A percentile compares a stretch with the other conserved stretches of the same genome.
Conservation (phyloP, 495 filamentous ascomycete genomes). For the Filosporella fistucella region DNA sequence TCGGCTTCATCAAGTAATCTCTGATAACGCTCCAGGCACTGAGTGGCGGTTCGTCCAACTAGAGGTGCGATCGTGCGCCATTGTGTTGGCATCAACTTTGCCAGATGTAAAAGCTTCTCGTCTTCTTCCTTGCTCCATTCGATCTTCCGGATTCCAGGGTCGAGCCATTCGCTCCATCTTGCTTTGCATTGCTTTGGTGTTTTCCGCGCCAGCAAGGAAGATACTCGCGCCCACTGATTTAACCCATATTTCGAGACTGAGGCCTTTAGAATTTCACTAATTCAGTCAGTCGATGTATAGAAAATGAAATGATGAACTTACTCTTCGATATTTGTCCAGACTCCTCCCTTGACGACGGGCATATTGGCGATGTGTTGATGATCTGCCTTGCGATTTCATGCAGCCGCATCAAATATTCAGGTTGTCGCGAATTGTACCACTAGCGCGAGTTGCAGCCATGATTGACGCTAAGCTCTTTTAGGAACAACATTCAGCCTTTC, state of each 20-base stretch:
- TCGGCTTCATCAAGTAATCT: slow-evolving; percentile 95
- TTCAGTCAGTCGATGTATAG: too few relatives aligned
- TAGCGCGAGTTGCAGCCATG: slow-evolving; percentile 6
- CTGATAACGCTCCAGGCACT: slow-evolving; percentile 95
- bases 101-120: slow-evolving; percentile 91
- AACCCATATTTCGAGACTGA: slow-evolving; percentile 95
- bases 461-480: too few relatives aligned
- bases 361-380: slow-evolving; percentile 45
- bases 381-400: neutral
- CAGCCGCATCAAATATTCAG: neutral
- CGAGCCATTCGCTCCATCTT: slow-evolving; percentile 96
- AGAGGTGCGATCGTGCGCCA: slow-evolving; percentile 98
- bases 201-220: slow-evolving; percentile 93
- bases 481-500: neutral
- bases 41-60: slow-evolving; percentile 91
- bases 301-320: too few relatives aligned
- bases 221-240: slow-evolving; percentile 98
- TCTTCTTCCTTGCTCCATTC: slow-evolving; percentile 99
- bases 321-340: slow-evolving; percentile 81
- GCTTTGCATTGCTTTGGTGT: slow-evolving; percentile 99
- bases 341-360: slow-evolving; percentile 97
- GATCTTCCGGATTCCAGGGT: slow-evolving; percentile 94
- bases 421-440: too few relatives aligned
- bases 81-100: slow-evolving; percentile 98
- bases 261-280: slow-evolving; percentile 95